Evolutionary conservation across 768 basidiomycete genomes (phyloP), one percentile per base, ranked within the genome.

Genomic region (Mycena leptocephala): DNA sequence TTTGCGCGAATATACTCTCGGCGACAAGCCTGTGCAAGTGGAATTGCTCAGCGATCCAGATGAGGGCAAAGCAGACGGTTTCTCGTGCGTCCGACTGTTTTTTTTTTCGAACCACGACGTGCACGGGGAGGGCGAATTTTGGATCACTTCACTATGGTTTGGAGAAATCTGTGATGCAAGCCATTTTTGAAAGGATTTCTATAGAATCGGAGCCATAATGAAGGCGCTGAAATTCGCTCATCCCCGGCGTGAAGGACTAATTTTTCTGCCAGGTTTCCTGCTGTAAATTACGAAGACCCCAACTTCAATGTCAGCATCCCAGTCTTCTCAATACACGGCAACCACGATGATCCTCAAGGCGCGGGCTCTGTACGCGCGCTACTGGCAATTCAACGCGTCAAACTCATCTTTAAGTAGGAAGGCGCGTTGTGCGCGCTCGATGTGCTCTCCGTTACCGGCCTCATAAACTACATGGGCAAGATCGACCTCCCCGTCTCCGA

Each of bases 321-420:
- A 4, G 95, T 99, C 33, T 99, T 99, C 85, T 99, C 98, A 0
- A 99, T 99, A 65, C 98, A 99, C 81, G 98, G 98, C 53, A 99
- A 99, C 82, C 98, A 99, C 84, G 98, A 99, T 81, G 98, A 99
- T 80, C 98, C 98, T 39, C 98, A 99, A 86, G 98, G 98, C 24
- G 94, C 97, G 26, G 97, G 97, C 4, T 89, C 95, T 11, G 97
- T 97, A 80, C 76, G 95, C 86, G 5, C 62, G 43, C 37, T 41
- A 9, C 26, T 22, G 59, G 61, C 2, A 62, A 64, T 46, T 43
- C 51, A 22, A 14, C 9, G 37, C 43, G 65, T 24, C 35, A 22
- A 22, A 35, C 46, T 76, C 13, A 66, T 5, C 14, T 20, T 24
- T 41, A n/a, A 59, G 11, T 77, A 98, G 96, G 95, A 97, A 87